Evolutionary conservation across 176 grass and related monocot genomes (phyloP), one percentile per base, ranked within the genome.

Genomic region (Miscanthus lutarioriparius): DNA sequence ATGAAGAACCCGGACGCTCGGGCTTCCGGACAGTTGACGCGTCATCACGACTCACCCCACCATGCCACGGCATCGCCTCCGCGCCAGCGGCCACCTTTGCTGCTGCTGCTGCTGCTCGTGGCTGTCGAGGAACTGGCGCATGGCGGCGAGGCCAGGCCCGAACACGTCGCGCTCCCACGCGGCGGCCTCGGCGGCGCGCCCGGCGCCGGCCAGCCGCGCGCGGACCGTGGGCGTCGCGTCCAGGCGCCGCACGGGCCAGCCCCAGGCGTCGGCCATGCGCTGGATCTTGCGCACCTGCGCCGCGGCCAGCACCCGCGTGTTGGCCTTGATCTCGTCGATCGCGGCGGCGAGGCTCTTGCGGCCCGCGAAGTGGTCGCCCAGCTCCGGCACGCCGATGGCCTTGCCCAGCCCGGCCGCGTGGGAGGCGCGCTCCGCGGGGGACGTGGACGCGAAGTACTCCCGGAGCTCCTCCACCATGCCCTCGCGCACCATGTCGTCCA

Each of bases 401-500:
- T 0, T 19, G 48, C 48, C 48, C 48, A 51, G 48, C 48, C 16
- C 48, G 48, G 48, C 48, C 16, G 16, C 48, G 48, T 51, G 48
- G 5, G 48, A 5, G 48, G 48, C 48, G 48, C 16, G 84, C 78
- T 86, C 90, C 20, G 71, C 14, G 28, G 64, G n/a, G 13, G 88
- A 45, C 66, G 93, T 91, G 3, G 63, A 49, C 10, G 80, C 67
- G 92, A 94, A 97, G 87, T 97, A 97, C 20, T 80, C 79, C 33
- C 64, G 66, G 28, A 97, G 88, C 84, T 97, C 95, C 70, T 80
- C 78, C 10, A 97, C 84, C 95, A 97, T 94, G 26, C 95, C 90
- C 27, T 78, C 49, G 30, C 74, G 88, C 26, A 94, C 88, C 95
- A 97, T 97, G 67, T 97, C 95, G 69, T 97, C 95, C 51, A 97